A percentile compares a stretch with the other conserved stretches of the same genome.
Conservation (phyloP, 108 stramenopile species). For the Hondaea fermentalgiana region DNA sequence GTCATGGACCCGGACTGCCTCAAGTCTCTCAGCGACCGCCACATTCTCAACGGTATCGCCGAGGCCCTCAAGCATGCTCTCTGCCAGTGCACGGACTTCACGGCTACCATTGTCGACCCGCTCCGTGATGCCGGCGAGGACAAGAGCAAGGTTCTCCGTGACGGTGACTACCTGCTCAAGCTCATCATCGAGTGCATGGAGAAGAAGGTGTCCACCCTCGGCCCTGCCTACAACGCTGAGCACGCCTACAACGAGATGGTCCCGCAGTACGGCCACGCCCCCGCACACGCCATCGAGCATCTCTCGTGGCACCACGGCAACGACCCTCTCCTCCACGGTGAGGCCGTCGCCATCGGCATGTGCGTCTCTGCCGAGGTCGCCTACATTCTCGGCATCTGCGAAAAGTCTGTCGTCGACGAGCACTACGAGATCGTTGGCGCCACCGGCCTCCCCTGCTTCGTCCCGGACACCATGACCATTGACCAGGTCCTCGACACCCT, state of each 20-base stretch:
- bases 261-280: constrained; percentile 38
- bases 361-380: constrained; percentile 34
- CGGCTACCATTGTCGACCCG: constrained; percentile 23
- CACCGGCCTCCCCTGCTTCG: constrained; percentile 25
- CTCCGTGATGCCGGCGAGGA: constrained; percentile 14
- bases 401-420: constrained; percentile 18
- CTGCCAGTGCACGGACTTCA: constrained; percentile 20
- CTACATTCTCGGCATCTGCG: constrained; percentile 23
- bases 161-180: constrained; percentile 29
- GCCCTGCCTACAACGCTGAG: constrained; percentile 24
- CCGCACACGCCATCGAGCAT: constrained; percentile 38
- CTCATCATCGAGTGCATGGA: constrained; percentile 31
- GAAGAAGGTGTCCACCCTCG: constrained; percentile 37
- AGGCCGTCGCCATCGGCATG: constrained; percentile 44
- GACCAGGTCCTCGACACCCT: constrained; percentile 28
- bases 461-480: constrained; percentile 18
- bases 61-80: constrained; percentile 42
- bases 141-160: not conserved
- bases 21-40: constrained; percentile 23
- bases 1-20: constrained; percentile 39
- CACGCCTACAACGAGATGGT: constrained; percentile 38
- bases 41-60: constrained; percentile 38
- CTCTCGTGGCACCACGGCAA: constrained; percentile 25
- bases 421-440: constrained; percentile 25
- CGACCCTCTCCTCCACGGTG: constrained; percentile 32